Evolutionary conservation across 805 yeast genomes (phyloP).

Genomic region (Kodamaea restingae): DNA sequence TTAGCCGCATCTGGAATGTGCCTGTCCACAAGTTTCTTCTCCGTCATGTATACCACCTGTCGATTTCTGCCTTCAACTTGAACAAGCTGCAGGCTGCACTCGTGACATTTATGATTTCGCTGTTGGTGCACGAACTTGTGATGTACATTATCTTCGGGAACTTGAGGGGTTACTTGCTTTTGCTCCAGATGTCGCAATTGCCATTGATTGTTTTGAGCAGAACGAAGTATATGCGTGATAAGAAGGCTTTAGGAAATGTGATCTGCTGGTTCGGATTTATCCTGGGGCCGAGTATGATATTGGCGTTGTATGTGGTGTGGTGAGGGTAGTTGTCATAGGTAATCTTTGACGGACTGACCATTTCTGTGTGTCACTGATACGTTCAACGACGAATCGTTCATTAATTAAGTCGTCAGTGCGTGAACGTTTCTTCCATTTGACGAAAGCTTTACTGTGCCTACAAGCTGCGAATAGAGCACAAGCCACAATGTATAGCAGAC

Average conservation of each 20-base stretch:
- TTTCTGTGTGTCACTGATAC: no score
- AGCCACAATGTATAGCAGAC: no score
- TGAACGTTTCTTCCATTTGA: no score
- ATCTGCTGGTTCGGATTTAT: constrained; percentile 91
- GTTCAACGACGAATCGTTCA: no score
- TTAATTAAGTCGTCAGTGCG: no score
- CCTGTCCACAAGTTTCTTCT: constrained; percentile 89
- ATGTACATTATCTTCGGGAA: constrained; percentile 85
- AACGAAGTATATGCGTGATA: constrained; percentile 52
- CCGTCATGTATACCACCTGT: constrained; percentile 91
- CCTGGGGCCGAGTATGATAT: constrained; percentile 83
- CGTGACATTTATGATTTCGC: constrained; percentile 73
- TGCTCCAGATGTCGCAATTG: constrained; percentile 82
- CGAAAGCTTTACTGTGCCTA: no score
- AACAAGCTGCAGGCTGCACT: constrained; percentile 67
- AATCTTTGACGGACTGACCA: no score
- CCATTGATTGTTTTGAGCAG: constrained; percentile 69
- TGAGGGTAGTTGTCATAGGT: no score
- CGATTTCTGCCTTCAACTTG: constrained; percentile 70
- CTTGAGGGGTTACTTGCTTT: constrained; percentile 73
- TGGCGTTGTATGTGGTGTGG: constrained; percentile 69
- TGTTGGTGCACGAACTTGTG: constrained; percentile 83
- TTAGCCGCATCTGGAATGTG: constrained; percentile 88
- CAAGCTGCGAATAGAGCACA: no score
- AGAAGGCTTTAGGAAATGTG: constrained; percentile 65